Evolutionary conservation across 2,329 filamentous ascomycete genomes (phyloP).

Genomic region (Ceratocystis papillata): DNA sequence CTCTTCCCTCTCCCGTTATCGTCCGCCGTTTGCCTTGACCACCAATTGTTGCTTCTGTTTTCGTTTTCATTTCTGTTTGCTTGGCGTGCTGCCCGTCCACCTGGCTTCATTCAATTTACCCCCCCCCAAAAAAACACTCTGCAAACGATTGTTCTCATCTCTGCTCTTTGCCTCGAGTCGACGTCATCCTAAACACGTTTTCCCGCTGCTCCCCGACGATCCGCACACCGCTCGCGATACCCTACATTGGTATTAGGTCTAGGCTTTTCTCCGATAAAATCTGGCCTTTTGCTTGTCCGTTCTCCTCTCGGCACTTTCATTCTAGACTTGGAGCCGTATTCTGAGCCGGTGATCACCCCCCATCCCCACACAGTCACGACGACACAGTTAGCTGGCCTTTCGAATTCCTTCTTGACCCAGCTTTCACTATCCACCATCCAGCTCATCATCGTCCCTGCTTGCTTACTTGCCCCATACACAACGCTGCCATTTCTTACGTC

Average conservation of each 20-base stretch:
- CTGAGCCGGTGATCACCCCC: background rate
- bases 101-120: background rate
- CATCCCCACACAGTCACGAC: constrained; percentile 7
- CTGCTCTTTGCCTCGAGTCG: constrained; percentile 14
- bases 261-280: background rate
- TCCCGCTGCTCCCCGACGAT: background rate
- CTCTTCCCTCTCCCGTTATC: background rate
- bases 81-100: background rate
- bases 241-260: background rate
- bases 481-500: constrained; percentile 6
- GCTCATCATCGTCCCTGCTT: background rate
- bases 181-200: constrained; percentile 6
- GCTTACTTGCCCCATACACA: constrained; percentile 3
- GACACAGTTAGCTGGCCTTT: constrained; percentile 16
- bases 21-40: background rate
- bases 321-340: background rate
- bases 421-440: background rate
- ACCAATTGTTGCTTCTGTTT: background rate
- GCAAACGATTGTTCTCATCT: background rate
- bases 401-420: constrained; percentile 2
- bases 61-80: background rate
- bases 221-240: constrained; percentile 7
- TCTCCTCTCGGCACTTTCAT: background rate
- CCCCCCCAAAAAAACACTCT: background rate
- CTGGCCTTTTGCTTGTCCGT: background rate